phyloP scores from a whole-genome alignment of 2,329 filamentous ascomycete genomes.

The Venturia nashicola region DNA sequence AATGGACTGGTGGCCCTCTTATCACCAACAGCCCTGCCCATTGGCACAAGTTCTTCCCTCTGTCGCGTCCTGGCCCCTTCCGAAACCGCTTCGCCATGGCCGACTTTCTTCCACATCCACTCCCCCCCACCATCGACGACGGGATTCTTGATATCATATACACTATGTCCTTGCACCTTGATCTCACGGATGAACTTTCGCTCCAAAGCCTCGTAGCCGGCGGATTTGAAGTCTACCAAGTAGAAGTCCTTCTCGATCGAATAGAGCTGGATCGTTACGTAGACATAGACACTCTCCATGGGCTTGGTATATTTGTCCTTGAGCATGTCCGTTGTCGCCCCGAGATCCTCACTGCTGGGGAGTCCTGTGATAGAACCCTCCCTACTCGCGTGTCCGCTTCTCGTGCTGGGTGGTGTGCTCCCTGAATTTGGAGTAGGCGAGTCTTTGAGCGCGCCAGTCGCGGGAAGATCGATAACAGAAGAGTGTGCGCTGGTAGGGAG shows the following conservation, averaged over 20 bases:
- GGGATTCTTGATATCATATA: slow-evolving; percentile 13
- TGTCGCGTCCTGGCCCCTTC: slow-evolving; percentile 19
- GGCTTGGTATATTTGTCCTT: slow-evolving; percentile 4
- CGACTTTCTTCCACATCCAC: slow-evolving; percentile 14
- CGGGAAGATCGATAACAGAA: slow-evolving; percentile 32
- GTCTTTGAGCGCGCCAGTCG: slow-evolving; percentile 5
- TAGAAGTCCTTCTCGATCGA: slow-evolving; percentile 82
- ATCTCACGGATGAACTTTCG: slow-evolving; percentile 15
- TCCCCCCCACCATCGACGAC: slow-evolving; percentile 21
- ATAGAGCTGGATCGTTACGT: slow-evolving; percentile 93
- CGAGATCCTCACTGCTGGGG: background rate
- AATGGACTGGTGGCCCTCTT: slow-evolving; percentile 94
- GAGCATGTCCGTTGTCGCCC: background rate
- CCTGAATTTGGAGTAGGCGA: background rate
- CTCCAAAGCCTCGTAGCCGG: slow-evolving; percentile 85
- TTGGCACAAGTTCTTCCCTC: slow-evolving; percentile 29
- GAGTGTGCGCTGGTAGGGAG: slow-evolving; percentile 39
- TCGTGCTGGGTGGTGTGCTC: background rate
- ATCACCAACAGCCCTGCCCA: slow-evolving; percentile 53
- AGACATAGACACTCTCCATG: slow-evolving; percentile 71
- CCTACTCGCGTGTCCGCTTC: slow-evolving; percentile 2
- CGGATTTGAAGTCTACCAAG: slow-evolving; percentile 95
- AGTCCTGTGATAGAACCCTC: background rate
- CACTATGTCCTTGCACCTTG: slow-evolving; percentile 14
- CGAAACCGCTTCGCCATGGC: slow-evolving; percentile 4